Evolutionary conservation across 441 rosid genomes (phyloP).

Genomic region (Sinapis alba): DNA sequence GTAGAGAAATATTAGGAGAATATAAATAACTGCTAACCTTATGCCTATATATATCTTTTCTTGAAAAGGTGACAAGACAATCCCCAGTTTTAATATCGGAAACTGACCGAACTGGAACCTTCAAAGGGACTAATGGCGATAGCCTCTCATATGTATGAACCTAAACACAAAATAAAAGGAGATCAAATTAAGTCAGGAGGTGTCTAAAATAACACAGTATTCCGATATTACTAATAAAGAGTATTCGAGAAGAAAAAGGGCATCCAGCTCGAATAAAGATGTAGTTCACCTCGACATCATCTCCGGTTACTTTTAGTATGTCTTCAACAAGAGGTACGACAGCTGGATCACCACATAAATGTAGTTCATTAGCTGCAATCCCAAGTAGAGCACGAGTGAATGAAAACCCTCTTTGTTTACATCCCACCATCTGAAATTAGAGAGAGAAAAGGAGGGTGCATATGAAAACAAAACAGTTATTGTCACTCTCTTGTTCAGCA

Average conservation of each 20-base stretch:
- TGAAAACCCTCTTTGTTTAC: constrained; percentile 81
- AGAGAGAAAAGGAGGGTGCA: not conserved
- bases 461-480: not conserved
- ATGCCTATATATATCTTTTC: constrained; percentile 33
- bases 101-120: not conserved
- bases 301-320: constrained; percentile 79
- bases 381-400: constrained; percentile 94
- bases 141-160: constrained; percentile 58
- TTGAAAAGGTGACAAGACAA: constrained; percentile 87
- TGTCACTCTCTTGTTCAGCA: not conserved
- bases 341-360: constrained; percentile 95
- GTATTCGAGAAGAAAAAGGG: no score
- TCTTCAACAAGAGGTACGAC: constrained; percentile 81
- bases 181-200: not conserved
- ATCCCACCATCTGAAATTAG: constrained; percentile 74
- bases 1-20: not conserved
- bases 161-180: constrained; percentile 21
- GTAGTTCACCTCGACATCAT: constrained; percentile 80
- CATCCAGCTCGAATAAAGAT: not conserved
- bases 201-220: not conserved
- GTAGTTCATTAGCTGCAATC: constrained; percentile 82
- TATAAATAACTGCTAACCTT: constrained; percentile 35
- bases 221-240: not conserved
- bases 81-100: constrained; percentile 70
- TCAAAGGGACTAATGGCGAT: constrained; percentile 41